A percentile compares a stretch with the other conserved stretches of the same genome.
Evolutionary conservation across 2,329 filamentous ascomycete genomes (phyloP).

Genomic region (Dothideomycetes sp.): DNA sequence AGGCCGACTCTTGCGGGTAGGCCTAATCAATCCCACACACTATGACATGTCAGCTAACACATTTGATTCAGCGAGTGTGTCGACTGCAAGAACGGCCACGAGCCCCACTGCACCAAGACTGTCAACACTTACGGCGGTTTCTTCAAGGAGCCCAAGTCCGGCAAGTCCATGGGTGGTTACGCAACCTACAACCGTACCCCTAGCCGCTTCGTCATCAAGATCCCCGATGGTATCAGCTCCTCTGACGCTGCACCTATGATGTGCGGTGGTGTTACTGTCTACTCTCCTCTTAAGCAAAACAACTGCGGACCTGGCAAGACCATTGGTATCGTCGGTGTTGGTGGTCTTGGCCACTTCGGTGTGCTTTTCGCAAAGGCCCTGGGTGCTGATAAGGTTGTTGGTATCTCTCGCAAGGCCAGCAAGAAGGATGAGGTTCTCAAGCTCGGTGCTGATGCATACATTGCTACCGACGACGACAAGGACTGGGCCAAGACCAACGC

Average conservation of each 20-base stretch:
- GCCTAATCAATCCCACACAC: no score
- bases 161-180: constrained; percentile 54
- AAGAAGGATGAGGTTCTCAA: constrained; percentile 50
- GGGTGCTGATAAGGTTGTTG: constrained; percentile 53
- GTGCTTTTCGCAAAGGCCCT: constrained; percentile 59
- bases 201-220: constrained; percentile 45
- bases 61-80: no score
- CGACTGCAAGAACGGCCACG: constrained; percentile 34
- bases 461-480: constrained; percentile 44
- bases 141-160: constrained; percentile 26
- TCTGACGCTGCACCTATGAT: constrained; percentile 55
- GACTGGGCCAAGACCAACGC: constrained; percentile 46
- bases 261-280: constrained; percentile 66
- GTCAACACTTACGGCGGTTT: constrained; percentile 21
- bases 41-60: no score
- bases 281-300: constrained; percentile 53
- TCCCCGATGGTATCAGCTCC: constrained; percentile 37
- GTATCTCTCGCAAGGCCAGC: constrained; percentile 46
- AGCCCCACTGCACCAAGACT: constrained; percentile 17
- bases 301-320: constrained; percentile 56
- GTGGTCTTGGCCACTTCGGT: constrained; percentile 59
- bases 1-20: constrained; percentile 37
- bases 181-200: constrained; percentile 42
- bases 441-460: constrained; percentile 47
- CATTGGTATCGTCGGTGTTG: constrained; percentile 62